Evolutionary conservation across 352 stramenopile species (phyloP), one percentile per base, ranked within the genome.

Genomic region (Pythium dissotocum): DNA sequence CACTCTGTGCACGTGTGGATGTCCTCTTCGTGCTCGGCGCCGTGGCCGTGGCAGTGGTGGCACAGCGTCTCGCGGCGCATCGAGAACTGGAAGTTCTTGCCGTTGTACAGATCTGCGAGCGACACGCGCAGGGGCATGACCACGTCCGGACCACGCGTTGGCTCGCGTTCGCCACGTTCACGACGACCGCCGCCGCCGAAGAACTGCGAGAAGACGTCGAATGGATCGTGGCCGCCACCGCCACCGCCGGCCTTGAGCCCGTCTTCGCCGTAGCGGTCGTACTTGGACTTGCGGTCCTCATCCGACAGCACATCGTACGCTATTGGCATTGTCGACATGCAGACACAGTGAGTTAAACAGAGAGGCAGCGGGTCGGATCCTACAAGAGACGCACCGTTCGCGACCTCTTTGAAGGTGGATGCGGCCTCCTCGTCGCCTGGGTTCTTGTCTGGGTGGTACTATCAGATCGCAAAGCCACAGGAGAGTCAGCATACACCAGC

Each of bases 31-130:
- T 99, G 81, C 61, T 89, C 85, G 6, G 88, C 82, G 65, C 88
- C 85, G 59, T 89, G 78, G 72, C 95, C 87, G 94, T 96, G 84
- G 77, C 95, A 98, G 75, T 98, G 95, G 18, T 95, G 79, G 76
- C 96, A 99, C 56, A 99, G 74, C 4, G 93, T 96, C 81, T 91
- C 83, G 33, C 97, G 89, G 24, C 96, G 85, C 67, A 98, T 98
- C 35, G 94, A 90, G 28, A 99, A 95, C 69, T 98, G 91, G 61
- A 99, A 87, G 35, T 87, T 88, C 62, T 98, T 94, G 58, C 98
- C 97, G 51, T 96, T 93, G 85, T 99, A 99, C 42, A 99, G 74
- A 73, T 99, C 92, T 12, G 97, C 88, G 40, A 99, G 83, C 24
- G 97, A 97, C 42, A 99, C 84, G 32, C 94, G 76, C 32, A 99